A percentile compares a stretch with the other conserved stretches of the same genome.
These are phyloP conservation scores for Plantago rigida DNA, from an alignment of 305 asterid species.

Conservation along the genomic window DNA sequence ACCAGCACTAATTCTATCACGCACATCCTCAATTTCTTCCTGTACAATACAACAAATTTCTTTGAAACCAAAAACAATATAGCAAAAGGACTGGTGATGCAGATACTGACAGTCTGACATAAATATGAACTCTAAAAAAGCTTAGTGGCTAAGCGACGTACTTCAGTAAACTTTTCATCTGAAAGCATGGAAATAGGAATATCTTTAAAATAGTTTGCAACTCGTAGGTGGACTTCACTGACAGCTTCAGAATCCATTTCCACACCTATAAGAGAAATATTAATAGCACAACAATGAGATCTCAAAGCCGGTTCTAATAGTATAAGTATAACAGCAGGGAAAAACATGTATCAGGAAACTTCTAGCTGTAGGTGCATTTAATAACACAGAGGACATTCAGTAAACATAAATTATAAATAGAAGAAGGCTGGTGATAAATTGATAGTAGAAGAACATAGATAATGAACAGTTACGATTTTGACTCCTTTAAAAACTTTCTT, in stretches of 20 bases:
- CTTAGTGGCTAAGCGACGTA: constrained; percentile 27
- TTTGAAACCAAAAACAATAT: constrained; percentile 2
- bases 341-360: constrained; percentile 8
- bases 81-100: constrained; percentile 1
- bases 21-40: constrained; percentile 76
- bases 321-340: not conserved
- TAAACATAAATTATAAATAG: not conserved
- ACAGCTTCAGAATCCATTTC: constrained; percentile 39
- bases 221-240: constrained; percentile 44
- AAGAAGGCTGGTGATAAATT: constrained; percentile 8
- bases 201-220: constrained; percentile 49
- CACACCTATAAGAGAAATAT: constrained; percentile 44
- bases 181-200: constrained; percentile 49
- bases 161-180: constrained; percentile 67
- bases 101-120: not conserved
- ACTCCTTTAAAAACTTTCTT: not conserved
- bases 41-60: constrained; percentile 28
- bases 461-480: not conserved
- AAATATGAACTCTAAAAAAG: constrained; percentile 13
- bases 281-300: constrained; percentile 3
- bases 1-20: constrained; percentile 64
- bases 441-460: constrained; percentile 1
- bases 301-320: not conserved
- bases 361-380: not conserved
- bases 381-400: not conserved